Base-by-base conservation (phyloP, 2,329 filamentous ascomycete species). In the Cordyceps cateniannulata region DNA sequence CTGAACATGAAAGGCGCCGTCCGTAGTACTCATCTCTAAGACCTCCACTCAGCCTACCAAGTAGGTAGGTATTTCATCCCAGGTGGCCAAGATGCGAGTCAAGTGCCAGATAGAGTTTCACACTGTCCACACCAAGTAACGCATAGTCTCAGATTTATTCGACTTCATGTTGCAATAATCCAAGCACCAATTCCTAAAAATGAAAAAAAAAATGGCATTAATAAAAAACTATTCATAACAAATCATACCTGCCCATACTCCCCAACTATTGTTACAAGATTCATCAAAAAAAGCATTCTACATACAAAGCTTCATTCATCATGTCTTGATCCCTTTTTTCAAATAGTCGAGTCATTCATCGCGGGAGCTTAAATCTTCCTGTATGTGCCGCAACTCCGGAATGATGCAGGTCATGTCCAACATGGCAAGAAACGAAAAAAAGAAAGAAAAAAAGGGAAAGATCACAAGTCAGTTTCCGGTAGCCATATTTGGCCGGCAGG, bases 251-350 rank as follows among this genome's bases (percentile, higher is more conserved):
- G 58, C 50, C 58, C 58, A 42, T 54, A 49, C 58, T 54, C 44
- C 58, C 16, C 20, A 60, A 49, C 50, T 60, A 60, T 54, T 54
- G 24, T 60, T 60, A 60, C 58, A 60, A 54, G 44, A 60, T 54
- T 54, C 58, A 48, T 54, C 7, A 44, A 54, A 60, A 44, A 55
- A 60, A 42, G 58, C 50, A 48, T 47, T 35, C 42, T 42, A 60
- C 54, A 60, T 54, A 55, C 58, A 60, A 22, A 48, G 38, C 38
- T 54, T 54, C 44, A 54, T 48, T 49, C 29, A 29, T 42, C 16
- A 49, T 20, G 27, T 47, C n/a, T 42, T 54, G 10, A 42, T 32
- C 22, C 32, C 5, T 29, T 14, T 27, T 9, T 54, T 60, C 22
- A 24, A 52, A 42, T 52, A n/a, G 32, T 42, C 49, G 50, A 54